Base-by-base conservation (phyloP, 1,139 yeast species). In the Diutina catenulata region DNA sequence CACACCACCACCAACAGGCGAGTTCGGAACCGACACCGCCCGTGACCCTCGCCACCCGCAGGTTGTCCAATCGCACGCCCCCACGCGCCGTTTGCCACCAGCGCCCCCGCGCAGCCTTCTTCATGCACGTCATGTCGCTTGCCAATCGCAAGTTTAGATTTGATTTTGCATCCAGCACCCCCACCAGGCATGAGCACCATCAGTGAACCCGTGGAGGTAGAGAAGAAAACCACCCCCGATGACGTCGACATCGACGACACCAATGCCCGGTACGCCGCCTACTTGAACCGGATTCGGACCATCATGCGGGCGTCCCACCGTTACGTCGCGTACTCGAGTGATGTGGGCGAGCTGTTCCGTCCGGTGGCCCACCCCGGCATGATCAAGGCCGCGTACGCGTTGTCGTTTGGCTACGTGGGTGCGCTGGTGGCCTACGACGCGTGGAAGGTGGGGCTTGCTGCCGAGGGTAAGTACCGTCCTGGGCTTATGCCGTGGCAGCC, bases 261-360 rank as follows among this genome's bases (percentile, higher is more conserved):
- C 10, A 61, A 60, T 37, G 54, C 80, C 37, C 75, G 94, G 66
- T 82, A 82, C 50, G 86, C 93, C 3, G 94, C 91, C 14, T 82
- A 82, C 52, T 87, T 88, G 44, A 78, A 79, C 51, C 60, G 94
- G 49, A 53, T 80, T 39, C 64, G 87, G 55, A 76, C 84, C 24
- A 77, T 82, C 45, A 62, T 81, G 40, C 51, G 68, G 40, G 87
- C 93, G 6, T 74, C 88, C n/a, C 91, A 80, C 51, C 61, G 94
- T 47, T 83, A 83, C 51, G 84, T 83, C 20, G 94, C 94, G 2
- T 83, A 83, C 56, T 82, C 94, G 5, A 80, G 91, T 0, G 94
- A 83, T 52, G 76, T 83, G 45, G 94, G 94, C 19, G 94, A 83
- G 53, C 80, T 91, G n/a, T 83, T 83, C 58, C 68, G 94, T 40